phyloP scores from a whole-genome alignment of 306 rosid species.

The Dryas drummondii region DNA sequence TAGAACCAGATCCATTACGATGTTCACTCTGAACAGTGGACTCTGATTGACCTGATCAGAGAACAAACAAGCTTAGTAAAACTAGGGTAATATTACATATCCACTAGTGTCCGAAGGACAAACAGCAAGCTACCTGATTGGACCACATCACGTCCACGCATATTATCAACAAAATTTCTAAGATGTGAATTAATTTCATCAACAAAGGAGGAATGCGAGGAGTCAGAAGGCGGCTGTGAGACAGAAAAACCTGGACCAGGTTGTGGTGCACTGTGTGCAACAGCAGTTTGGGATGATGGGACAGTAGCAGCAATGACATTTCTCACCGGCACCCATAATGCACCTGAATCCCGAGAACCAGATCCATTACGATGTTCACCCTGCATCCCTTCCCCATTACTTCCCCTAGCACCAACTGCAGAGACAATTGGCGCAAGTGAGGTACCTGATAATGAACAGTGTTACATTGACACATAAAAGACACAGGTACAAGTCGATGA shows the following conservation, averaged over 20 bases:
- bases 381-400: conserved; percentile 62
- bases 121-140: conserved; percentile 50
- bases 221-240: conserved; percentile 53
- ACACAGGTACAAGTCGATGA: conserved; percentile 1
- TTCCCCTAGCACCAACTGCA: conserved; percentile 72
- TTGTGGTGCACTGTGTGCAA: conserved; percentile 35
- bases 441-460: conserved; percentile 39
- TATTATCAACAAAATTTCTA: conserved; percentile 50
- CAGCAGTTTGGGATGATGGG: conserved; percentile 50
- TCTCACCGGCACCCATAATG: conserved; percentile 55
- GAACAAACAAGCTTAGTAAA: conserved; percentile 26
- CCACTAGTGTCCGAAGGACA: conserved; percentile 1
- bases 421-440: conserved; percentile 61
- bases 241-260: conserved; percentile 56
- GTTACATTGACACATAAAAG: conserved; percentile 25
- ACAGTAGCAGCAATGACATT: conserved; percentile 48
- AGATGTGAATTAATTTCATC: conserved; percentile 57
- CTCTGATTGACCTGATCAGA: conserved; percentile 53
- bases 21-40: conserved; percentile 43
- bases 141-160: conserved; percentile 48
- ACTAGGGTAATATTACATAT: not conserved
- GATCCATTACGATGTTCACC: conserved; percentile 51
- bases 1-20: conserved; percentile 51
- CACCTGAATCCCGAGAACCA: conserved; percentile 61
- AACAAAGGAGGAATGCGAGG: conserved; percentile 57